These are phyloP conservation scores for Arabidopsis suecica DNA, from an alignment of 345 rosid species.

Conservation along the genomic window DNA sequence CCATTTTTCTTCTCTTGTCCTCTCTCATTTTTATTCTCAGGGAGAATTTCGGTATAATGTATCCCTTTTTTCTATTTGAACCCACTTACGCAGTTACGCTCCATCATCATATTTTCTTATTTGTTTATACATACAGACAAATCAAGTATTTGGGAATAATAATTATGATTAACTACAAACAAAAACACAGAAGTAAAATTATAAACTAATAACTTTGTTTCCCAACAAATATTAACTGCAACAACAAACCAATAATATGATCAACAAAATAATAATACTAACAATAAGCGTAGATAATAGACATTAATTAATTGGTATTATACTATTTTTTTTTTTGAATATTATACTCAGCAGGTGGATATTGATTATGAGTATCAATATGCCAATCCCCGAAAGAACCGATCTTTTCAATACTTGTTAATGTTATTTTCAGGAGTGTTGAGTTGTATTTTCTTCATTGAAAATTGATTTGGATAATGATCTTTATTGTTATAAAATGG, in stretches of 20 bases:
- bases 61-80: neutral
- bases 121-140: neutral
- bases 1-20: neutral
- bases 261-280: neutral
- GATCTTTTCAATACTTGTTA: constrained; percentile 17
- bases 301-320: neutral
- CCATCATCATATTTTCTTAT: constrained; percentile 14
- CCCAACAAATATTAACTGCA: neutral
- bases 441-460: constrained; percentile 35
- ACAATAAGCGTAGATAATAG: neutral
- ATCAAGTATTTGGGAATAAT: neutral
- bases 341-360: constrained; percentile 33
- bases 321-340: too few species aligned
- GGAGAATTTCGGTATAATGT: neutral
- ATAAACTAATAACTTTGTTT: neutral
- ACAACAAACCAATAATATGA: constrained; percentile 12
- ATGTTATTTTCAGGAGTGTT: constrained; percentile 33
- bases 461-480: constrained; percentile 25
- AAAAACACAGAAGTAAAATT: neutral
- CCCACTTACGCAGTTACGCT: constrained; percentile 19
- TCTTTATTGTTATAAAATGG: constrained; percentile 14
- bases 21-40: constrained; percentile 2
- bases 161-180: neutral
- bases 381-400: constrained; percentile 39
- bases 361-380: constrained; percentile 14